Evolutionary conservation across 2,329 filamentous ascomycete species (phyloP).

Genomic region (Davidsoniella neocaledoniae): DNA sequence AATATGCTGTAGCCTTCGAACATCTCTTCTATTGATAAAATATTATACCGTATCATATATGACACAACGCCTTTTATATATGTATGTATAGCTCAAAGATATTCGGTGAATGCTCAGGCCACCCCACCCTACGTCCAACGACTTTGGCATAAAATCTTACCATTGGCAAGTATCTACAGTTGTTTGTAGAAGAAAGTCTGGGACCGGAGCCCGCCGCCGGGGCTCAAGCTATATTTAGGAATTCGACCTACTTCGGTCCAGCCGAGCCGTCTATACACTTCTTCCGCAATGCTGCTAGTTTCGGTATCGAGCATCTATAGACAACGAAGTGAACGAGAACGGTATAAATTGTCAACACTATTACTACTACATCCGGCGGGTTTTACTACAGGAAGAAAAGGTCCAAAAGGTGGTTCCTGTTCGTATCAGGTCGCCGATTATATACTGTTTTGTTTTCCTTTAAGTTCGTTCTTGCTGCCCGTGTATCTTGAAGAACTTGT

Average conservation of each 20-base stretch:
- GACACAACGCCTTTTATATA: background rate
- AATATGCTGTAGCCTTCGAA: too few relatives aligned
- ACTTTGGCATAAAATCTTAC: background rate
- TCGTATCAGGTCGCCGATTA: too few relatives aligned
- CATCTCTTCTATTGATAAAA: too few relatives aligned
- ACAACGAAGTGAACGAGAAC: background rate
- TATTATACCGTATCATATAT: too few relatives aligned
- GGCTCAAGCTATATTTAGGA: slow-evolving; percentile 34
- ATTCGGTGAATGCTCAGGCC: background rate
- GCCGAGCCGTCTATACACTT: slow-evolving; percentile 37
- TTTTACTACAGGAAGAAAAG: background rate
- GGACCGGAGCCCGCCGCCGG: slow-evolving; percentile 30
- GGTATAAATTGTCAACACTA: slow-evolving; percentile 2
- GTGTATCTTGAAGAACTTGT: too few relatives aligned
- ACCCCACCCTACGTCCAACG: too few relatives aligned
- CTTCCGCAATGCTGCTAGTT: slow-evolving; percentile 33
- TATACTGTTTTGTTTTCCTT: too few relatives aligned
- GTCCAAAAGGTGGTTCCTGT: background rate
- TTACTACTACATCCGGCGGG: background rate
- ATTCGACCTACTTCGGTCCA: slow-evolving; percentile 39
- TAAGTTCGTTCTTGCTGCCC: too few relatives aligned
- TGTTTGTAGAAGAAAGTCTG: slow-evolving; percentile 45
- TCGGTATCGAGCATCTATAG: slow-evolving; percentile 36
- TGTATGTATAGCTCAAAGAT: background rate
- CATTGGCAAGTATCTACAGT: slow-evolving; percentile 18